These are phyloP conservation scores for Physcomitrellopsis africana DNA, from an alignment of 225 moss, liverwort and hornwort genomes.

Conservation along the genomic window DNA sequence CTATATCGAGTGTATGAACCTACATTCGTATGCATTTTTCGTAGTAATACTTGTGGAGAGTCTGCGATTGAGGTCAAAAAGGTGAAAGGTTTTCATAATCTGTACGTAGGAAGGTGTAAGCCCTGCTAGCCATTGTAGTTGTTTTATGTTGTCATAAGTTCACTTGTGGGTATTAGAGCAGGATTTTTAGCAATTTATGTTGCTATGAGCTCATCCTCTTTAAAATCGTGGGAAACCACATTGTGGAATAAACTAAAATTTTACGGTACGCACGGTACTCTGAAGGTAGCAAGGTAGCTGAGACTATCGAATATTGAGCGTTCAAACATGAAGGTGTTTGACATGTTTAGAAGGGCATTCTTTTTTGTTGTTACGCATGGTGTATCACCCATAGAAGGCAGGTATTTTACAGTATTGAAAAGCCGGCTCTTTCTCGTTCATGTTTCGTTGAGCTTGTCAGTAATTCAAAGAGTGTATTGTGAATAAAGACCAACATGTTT, in stretches of 20 bases:
- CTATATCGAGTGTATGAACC: not conserved
- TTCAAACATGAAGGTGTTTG: not conserved
- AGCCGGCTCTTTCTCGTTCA: not conserved
- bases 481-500: not conserved
- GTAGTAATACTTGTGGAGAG: not conserved
- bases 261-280: not conserved
- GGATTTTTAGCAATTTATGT: not conserved
- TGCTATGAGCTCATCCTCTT: not conserved
- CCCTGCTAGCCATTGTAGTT: not conserved
- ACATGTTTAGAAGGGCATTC: not conserved
- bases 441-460: not conserved
- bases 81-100: conserved; percentile 1
- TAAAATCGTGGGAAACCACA: not conserved
- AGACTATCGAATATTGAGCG: not conserved
- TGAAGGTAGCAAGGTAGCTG: not conserved
- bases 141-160: not conserved
- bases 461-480: not conserved
- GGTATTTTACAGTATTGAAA: conserved; percentile 5
- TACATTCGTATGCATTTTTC: not conserved
- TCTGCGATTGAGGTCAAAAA: conserved; percentile 1
- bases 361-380: conserved; percentile 3
- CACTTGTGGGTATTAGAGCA: not conserved
- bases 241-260: not conserved
- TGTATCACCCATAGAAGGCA: not conserved
- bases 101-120: conserved; percentile 15